These are phyloP conservation scores for Schoenoplectus tabernaemontani DNA, from an alignment of 202 grass and related monocot species.

Conservation along the genomic window DNA sequence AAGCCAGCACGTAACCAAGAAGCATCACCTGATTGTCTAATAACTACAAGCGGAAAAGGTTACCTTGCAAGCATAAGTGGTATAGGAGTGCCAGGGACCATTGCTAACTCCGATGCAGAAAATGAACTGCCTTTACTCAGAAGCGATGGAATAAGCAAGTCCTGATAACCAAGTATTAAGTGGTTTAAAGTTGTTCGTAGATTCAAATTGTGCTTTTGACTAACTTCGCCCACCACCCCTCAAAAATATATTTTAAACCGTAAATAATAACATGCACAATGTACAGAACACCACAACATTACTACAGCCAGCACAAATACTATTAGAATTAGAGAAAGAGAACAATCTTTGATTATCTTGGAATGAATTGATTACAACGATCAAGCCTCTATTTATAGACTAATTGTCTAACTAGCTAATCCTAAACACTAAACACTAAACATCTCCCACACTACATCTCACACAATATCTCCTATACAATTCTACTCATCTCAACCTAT, in stretches of 20 bases:
- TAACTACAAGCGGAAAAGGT: conserved; percentile 2
- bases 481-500: too few relatives aligned
- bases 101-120: conserved; percentile 53
- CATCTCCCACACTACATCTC: too few relatives aligned
- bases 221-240: not conserved
- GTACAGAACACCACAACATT: not conserved
- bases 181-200: not conserved
- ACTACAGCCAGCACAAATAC: not conserved
- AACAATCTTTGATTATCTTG: too few relatives aligned
- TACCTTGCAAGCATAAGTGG: conserved; percentile 96
- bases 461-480: too few relatives aligned
- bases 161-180: conserved; percentile 34
- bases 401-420: too few relatives aligned
- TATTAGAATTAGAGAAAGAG: too few relatives aligned
- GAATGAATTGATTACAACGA: too few relatives aligned
- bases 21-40: conserved; percentile 21
- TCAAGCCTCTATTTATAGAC: too few relatives aligned
- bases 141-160: conserved; percentile 81
- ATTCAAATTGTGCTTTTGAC: not conserved
- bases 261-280: not conserved
- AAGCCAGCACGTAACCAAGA: conserved; percentile 16
- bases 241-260: not conserved
- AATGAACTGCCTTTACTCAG: conserved; percentile 67
- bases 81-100: conserved; percentile 86
- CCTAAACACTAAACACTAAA: too few relatives aligned